Base-by-base conservation (phyloP, 2,329 filamentous ascomycete genomes). In the Coleophoma crateriformis region DNA sequence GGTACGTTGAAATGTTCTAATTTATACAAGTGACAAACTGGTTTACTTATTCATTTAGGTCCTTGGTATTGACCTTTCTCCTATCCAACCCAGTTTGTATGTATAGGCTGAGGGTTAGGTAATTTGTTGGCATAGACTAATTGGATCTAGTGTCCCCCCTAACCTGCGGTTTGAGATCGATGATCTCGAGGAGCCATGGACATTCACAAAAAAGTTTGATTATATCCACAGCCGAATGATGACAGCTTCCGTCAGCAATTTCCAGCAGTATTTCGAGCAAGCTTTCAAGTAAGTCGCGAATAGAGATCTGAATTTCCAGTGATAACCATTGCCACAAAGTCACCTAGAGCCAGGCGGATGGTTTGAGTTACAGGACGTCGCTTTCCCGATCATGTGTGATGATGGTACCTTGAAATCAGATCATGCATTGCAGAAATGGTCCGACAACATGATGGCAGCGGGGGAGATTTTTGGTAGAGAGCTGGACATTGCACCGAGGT, bases 91-190 rank as follows among this genome's bases (percentile, higher is more conserved):
- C 7, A 56, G 61, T 42, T 67, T 73, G 72, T 69, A 32, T 10
- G 8, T 27, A 27, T 27, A 42, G 15, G 14, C 35, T 20, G 17
- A 20, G 17, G 14, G 13, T 13, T 5, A 17, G 35, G 14, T 33
- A 38, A 1, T 39, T 45, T 33, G 44, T 7, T n/a, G 35, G 15
- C 7, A 14, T 17, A n/a, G 15, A 38, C 35, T 38, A 38, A 38
- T 17, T 38, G 35, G 4, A n/a, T 38, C 7, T 38, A 38, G 35
- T 8, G 17, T 47, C 4, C 75, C 74, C 22, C 70, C 72, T 14
- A 78, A 77, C 52, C 64, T 75, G 17, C 65, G 66, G 19, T 78
- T 77, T 58, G 60, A 76, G 40, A 65, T 78, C 14, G 74, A 78
- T 53, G 74, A 78, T 55, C 65, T 72, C 10, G 71, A 77, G 54